A percentile compares a stretch with the other conserved stretches of the same genome.
Conservation (phyloP, 345 rosid genomes). For the Linum trigynum region DNA sequence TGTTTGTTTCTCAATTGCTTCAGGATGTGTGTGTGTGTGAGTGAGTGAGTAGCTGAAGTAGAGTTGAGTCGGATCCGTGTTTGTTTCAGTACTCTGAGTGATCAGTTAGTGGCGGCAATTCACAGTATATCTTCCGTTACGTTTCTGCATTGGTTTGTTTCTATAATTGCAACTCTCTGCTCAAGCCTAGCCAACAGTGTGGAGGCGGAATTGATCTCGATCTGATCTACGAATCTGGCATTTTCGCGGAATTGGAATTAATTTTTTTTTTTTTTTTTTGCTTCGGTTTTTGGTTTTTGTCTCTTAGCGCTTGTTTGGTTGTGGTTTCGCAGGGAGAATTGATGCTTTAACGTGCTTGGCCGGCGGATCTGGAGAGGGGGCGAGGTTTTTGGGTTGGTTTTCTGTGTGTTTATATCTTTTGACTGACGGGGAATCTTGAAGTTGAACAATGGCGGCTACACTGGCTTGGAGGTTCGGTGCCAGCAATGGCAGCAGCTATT, state of each 20-base stretch:
- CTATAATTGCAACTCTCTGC: too few relatives aligned
- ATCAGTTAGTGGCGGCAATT: too few relatives aligned
- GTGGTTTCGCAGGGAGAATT: conserved; percentile 37
- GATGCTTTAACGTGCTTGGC: conserved; percentile 44
- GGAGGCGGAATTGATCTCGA: not conserved
- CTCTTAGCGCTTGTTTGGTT: conserved; percentile 4
- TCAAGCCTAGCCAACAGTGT: not conserved
- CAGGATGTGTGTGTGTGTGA: too few relatives aligned
- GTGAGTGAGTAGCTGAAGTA: not conserved
- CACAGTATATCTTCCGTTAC: too few relatives aligned
- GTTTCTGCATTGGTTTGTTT: too few relatives aligned
- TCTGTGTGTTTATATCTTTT: not conserved
- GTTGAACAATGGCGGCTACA: conserved; percentile 56
- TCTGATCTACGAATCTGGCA: conserved; percentile 28
- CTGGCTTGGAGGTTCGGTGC: conserved; percentile 48
- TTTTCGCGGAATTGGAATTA: not conserved
- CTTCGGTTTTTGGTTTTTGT: not conserved
- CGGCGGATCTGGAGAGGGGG: conserved; percentile 55
- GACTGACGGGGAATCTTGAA: conserved; percentile 22
- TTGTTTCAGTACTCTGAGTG: not conserved
- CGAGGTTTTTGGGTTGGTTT: conserved; percentile 18
- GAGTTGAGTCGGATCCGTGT: not conserved
- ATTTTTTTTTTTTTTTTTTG: too few relatives aligned
- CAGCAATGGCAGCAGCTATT: conserved; percentile 37
- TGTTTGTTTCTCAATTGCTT: not conserved